These are phyloP conservation scores for Lipomyces oligophaga DNA, from an alignment of 805 yeast genomes.

Conservation along the genomic window DNA sequence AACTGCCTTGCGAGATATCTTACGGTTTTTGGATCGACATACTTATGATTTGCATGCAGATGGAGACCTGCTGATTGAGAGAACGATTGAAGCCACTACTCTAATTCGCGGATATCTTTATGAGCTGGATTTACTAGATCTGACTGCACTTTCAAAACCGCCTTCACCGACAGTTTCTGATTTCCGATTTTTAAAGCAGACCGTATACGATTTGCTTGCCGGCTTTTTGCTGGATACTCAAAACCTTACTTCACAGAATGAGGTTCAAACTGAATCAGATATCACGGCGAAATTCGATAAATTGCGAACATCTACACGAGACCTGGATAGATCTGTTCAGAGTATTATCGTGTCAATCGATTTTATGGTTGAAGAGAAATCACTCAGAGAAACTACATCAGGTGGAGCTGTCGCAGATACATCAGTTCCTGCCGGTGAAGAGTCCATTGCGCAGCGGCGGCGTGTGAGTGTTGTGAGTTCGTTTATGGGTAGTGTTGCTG, in stretches of 20 bases:
- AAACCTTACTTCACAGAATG: conserved; percentile 48
- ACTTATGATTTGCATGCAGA: conserved; percentile 7
- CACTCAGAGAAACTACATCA: conserved; percentile 5
- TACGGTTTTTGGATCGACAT: conserved; percentile 17
- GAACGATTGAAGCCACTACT: conserved; percentile 12
- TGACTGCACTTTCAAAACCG: conserved; percentile 26
- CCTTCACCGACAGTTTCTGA: conserved; percentile 40
- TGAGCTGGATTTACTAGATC: conserved; percentile 38
- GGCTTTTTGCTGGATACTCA: conserved; percentile 65
- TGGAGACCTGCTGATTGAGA: conserved; percentile 15
- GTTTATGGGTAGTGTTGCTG: too few species aligned
- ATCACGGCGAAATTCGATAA: conserved; percentile 3
- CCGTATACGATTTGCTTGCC: conserved; percentile 52
- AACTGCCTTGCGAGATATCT: conserved; percentile 13
- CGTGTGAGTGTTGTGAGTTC: conserved; percentile 1
- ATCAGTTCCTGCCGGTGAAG: background rate
- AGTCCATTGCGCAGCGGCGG: background rate
- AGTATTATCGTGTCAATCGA: conserved; percentile 12
- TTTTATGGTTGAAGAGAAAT: conserved; percentile 25
- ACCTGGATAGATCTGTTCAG: conserved; percentile 17
- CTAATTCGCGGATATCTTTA: conserved; percentile 33
- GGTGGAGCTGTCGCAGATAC: background rate
- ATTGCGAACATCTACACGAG: conserved; percentile 6
- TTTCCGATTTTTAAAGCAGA: conserved; percentile 70
- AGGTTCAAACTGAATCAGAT: background rate